Conservation (phyloP, 306 rosid genomes). For the Hippophae rhamnoides region DNA sequence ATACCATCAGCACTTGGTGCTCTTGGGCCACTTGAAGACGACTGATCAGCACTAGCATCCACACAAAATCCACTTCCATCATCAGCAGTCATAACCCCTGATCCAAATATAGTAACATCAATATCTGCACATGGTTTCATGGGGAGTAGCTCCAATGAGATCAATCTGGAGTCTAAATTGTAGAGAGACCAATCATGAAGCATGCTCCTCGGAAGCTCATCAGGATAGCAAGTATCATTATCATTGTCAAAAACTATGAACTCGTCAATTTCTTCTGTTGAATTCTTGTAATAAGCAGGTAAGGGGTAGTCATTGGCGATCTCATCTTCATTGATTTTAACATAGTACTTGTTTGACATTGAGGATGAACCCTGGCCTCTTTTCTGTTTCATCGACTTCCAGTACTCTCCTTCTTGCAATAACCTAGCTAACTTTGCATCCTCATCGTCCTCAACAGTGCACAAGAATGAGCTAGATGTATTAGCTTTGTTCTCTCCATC, state of each 20-base stretch:
- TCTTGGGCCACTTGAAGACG: constrained; percentile 47
- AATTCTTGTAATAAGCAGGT: constrained; percentile 77
- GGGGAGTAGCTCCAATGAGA: constrained; percentile 93
- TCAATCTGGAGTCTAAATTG: constrained; percentile 75
- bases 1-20: constrained; percentile 58
- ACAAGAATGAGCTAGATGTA: constrained; percentile 22
- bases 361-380: constrained; percentile 38
- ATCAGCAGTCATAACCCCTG: constrained; percentile 76
- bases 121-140: constrained; percentile 91
- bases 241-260: constrained; percentile 52
- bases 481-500: constrained; percentile 23
- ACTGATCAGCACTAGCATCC: constrained; percentile 51
- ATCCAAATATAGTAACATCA: constrained; percentile 85
- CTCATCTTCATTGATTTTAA: constrained; percentile 88
- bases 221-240: constrained; percentile 36
- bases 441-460: constrained; percentile 48
- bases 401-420: constrained; percentile 82
- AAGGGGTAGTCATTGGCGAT: constrained; percentile 90
- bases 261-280: constrained; percentile 65
- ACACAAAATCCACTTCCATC: constrained; percentile 84
- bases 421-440: constrained; percentile 66
- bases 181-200: constrained; percentile 85
- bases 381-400: constrained; percentile 57
- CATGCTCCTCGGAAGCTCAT: constrained; percentile 77
- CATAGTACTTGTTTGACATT: constrained; percentile 48